A percentile compares a stretch with the other conserved stretches of the same genome.
These are phyloP conservation scores for Dissophora ornata DNA, from an alignment of 192 early-diverging fungal genomes.

Conservation along the genomic window DNA sequence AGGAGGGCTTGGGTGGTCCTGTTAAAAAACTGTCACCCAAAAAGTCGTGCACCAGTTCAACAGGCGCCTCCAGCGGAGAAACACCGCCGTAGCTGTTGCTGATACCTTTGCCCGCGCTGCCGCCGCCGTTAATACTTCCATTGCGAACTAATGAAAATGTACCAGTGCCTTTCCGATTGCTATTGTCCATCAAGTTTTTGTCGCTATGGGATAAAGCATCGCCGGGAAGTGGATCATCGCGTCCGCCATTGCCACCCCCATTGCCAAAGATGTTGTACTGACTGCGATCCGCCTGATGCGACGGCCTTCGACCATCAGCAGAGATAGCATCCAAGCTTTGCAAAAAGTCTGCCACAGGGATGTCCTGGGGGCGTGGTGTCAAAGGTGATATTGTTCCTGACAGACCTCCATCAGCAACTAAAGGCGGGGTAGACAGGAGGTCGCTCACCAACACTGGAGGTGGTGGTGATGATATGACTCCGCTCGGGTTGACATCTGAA, in stretches of 20 bases:
- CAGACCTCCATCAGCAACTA: constrained; percentile 2
- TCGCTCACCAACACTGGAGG: not conserved
- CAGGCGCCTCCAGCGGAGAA: constrained; percentile 3
- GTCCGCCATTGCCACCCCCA: not conserved
- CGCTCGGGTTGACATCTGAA: too few relatives aligned
- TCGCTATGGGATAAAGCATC: not conserved
- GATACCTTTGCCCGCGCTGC: not conserved
- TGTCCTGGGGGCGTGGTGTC: not conserved
- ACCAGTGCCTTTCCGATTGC: constrained; percentile 1
- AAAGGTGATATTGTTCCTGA: constrained; percentile 5
- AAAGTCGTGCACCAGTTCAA: constrained; percentile 25
- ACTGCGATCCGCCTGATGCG: not conserved
- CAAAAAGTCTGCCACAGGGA: constrained; percentile 12
- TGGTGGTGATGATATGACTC: not conserved
- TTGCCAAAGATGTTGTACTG: too few relatives aligned
- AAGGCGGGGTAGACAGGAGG: constrained; percentile 12
- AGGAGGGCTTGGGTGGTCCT: not conserved
- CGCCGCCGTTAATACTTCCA: not conserved
- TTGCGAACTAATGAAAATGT: not conserved
- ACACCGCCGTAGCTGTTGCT: not conserved
- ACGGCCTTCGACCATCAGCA: not conserved
- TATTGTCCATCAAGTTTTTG: constrained; percentile 14
- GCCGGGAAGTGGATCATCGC: not conserved
- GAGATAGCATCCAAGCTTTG: not conserved
- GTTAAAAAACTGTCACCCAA: constrained; percentile 12